Evolutionary conservation across 106 monocot species (phyloP), one percentile per base, ranked within the genome.

Genomic region (Dactylorhiza incarnata): DNA sequence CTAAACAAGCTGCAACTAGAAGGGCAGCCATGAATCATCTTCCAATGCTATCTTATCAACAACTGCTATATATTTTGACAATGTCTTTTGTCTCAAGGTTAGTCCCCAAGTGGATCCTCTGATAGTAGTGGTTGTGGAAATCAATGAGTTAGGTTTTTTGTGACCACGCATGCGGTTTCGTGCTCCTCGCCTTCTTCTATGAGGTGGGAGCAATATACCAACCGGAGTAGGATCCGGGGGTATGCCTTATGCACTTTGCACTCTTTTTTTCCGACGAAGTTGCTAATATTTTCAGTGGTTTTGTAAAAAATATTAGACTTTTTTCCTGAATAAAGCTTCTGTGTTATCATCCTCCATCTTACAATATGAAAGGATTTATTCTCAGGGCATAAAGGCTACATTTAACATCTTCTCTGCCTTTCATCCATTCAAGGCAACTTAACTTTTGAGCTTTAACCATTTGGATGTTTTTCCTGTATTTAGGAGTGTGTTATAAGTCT

Each of bases 21-120:
- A 99, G 99, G 79, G 94, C 99, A 77, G 89, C 94, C n/a, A 99
- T 99, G 99, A 85, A 92, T 94, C 84, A 86, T 77, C 94, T 99
- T 44, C 99, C 99, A 9, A 99, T 94, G 99, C 91, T 99, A 14
- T 99, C 99, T 9, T 92, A 99, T 84, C 99, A 99, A 78, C 99
- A 99, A 80, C 86, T 99, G 78, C 85, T 99, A 23, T 99, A 99
- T 83, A 83, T 99, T 82, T 75, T 99, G 71, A 78, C 99, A 11
- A 85, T 99, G 75, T 99, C 99, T 69, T 99, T 92, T 76, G 82
- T 92, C 52, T 83, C 94, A 71, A 94, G 99, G 99, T 99, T 50
- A 77, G 81, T 58, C 73, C 67, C 43, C 48, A 24, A 61, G 16
- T 67, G 49, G 11, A 73, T 20, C 44, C 51, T 25, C 24, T 74